Conservation (phyloP, 2,329 filamentous ascomycete genomes). For the Pezicula carpinea region DNA sequence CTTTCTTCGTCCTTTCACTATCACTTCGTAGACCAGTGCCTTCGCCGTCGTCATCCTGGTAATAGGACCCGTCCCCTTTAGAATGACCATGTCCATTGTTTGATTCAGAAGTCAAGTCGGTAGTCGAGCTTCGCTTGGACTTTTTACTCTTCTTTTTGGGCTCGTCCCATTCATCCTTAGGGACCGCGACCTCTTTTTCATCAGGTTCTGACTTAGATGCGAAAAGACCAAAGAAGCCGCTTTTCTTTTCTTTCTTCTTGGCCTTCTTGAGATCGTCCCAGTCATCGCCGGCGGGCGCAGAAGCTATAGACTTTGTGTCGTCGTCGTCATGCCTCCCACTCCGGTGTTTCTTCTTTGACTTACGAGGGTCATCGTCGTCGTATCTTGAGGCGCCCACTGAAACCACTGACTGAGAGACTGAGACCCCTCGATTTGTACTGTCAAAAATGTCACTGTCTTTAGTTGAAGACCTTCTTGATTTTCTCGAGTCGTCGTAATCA, state of each 20-base stretch:
- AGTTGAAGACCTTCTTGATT: constrained; percentile 30
- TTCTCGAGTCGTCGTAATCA: constrained; percentile 30
- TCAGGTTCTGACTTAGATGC: constrained; percentile 31
- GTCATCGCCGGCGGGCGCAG: constrained; percentile 33
- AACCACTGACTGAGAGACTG: constrained; percentile 44
- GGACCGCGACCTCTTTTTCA: constrained; percentile 20
- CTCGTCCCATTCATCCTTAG: constrained; percentile 24
- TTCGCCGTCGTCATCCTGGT: constrained; percentile 19
- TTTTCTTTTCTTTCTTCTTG: constrained; percentile 32
- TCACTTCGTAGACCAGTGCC: constrained; percentile 14
- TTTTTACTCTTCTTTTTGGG: constrained; percentile 26
- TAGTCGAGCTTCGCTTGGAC: constrained; percentile 25
- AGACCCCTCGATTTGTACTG: constrained; percentile 36
- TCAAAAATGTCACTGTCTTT: constrained; percentile 36
- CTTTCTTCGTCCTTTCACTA: constrained; percentile 21
- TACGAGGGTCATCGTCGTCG: constrained; percentile 25
- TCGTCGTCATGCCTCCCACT: constrained; percentile 41
- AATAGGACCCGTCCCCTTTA: constrained; percentile 12
- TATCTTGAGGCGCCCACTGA: constrained; percentile 37
- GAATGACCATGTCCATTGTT: constrained; percentile 20
- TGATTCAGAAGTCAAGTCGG: constrained; percentile 23
- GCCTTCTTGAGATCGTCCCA: constrained; percentile 33
- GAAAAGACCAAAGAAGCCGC: constrained; percentile 39
- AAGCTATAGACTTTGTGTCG: constrained; percentile 41
- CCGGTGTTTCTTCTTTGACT: constrained; percentile 32